Evolutionary conservation across 352 stramenopile species (phyloP), one percentile per base, ranked within the genome.

Genomic region (Phytophthora colocasiae): DNA sequence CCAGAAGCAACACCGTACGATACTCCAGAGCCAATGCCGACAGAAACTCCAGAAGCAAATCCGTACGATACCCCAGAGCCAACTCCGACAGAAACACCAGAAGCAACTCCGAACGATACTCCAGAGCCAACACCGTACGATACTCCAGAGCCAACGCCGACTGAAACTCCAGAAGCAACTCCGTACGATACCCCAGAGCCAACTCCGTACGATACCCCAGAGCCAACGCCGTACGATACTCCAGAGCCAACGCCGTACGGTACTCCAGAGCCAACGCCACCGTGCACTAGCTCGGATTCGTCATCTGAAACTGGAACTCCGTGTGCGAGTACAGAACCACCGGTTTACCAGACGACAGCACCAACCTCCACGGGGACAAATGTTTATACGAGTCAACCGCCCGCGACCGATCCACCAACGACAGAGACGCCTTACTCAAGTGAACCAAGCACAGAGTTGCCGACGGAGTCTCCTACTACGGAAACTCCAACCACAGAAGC

Each of bases 351-450:
- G 19, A 68, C 57, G 4, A 8, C 63, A 43, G 14, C 60, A 38
- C 49, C 64, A 22, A 68, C 32, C 10, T 22, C 50, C 12, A 63
- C 52, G 10, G 51, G 63, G 32, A 40, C 17, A 4, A 58, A n/a
- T 27, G 11, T 41, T 53, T 58, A 58, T 54, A 52, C 59, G 14
- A 19, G 39, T 6, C 40, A 53, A 12, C 27, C 19, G 10, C 22
- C 11, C 32, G 45, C 29, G 12, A 53, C 46, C 10, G 46, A 53
- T 29, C 14, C 56, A 24, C 19, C 55, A 40, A 32, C 22, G 38
- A 32, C 34, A 22, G n/a, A 52, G 15, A 45, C 29, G 15, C 50
- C 59, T n/a, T 40, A 2, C 9, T 49, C 41, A 4, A 50, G 59
- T 8, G 6, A 11, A 17, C 22, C 32, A 38, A 52, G 9, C 12